phyloP scores from a whole-genome alignment of 805 yeast genomes.

The Nakazawaea ernobii region DNA sequence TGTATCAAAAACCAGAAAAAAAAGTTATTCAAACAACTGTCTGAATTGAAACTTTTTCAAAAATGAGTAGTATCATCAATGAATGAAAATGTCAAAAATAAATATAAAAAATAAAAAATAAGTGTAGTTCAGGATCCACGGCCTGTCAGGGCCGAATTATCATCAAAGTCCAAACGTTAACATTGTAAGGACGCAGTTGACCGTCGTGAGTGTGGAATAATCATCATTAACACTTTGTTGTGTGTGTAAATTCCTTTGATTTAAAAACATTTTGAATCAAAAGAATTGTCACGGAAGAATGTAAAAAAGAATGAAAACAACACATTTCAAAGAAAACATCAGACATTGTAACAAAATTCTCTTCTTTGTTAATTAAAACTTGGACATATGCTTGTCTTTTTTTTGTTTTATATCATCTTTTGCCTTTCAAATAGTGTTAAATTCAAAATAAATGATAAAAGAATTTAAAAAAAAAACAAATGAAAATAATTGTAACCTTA shows the following conservation, averaged over 20 bases:
- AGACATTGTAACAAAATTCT: conserved; percentile 54
- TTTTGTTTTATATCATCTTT: conserved; percentile 66
- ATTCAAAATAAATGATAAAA: not conserved
- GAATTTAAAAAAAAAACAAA: conserved; percentile 5
- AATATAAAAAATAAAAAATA: conserved; percentile 7
- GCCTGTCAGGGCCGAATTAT: conserved; percentile 80
- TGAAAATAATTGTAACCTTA: conserved; percentile 5
- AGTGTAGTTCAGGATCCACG: conserved; percentile 42
- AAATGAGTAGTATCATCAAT: not conserved
- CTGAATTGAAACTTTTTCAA: not conserved
- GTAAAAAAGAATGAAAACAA: not conserved
- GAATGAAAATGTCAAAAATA: not conserved
- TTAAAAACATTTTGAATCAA: not conserved
- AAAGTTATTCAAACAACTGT: conserved; percentile 6
- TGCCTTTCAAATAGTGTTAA: conserved; percentile 23
- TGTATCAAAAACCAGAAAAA: not conserved
- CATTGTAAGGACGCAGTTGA: conserved; percentile 31
- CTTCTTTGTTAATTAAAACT: conserved; percentile 44
- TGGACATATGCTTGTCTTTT: conserved; percentile 99
- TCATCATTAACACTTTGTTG: conserved; percentile 25
- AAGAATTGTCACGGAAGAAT: not conserved
- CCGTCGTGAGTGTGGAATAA: conserved; percentile 37
- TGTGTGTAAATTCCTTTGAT: not conserved
- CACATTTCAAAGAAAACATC: conserved; percentile 27
- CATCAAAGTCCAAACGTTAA: conserved; percentile 48